Evolutionary conservation across 2,329 filamentous ascomycete species (phyloP), one percentile per base, ranked within the genome.

Genomic region (Sporothrix schenckii): DNA sequence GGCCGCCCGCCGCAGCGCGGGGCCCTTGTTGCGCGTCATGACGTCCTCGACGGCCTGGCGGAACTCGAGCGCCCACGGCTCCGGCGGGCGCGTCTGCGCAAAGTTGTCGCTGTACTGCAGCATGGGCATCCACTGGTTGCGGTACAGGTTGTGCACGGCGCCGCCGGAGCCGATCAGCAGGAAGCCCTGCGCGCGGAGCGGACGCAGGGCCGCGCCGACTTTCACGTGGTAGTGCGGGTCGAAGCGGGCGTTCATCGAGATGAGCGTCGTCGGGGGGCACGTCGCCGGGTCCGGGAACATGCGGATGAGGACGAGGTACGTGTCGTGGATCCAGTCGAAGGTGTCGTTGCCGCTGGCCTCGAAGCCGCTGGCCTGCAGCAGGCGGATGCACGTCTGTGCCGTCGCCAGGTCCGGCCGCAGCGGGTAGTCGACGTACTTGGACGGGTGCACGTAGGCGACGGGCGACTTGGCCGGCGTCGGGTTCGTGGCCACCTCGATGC

Each of bases 261-360:
- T 72, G 53, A 90, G 81, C 2, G 87, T 89, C 0, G 89, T 90
- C 0, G 89, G 89, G 1, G 89, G 89, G 74, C 87, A 90, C 14
- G 54, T 58, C 4, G n/a, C 80, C 81, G 54, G 54, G 1, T 76
- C 73, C 0, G 89, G 89, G 73, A 91, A 91, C 89, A 92, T 91
- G 69, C 88, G 83, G 76, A 91, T 89, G 10, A 91, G 80, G 70
- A 91, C 85, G 3, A 91, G 83, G 75, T 88, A 91, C 0, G 87
- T 90, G 77, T 92, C 89, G 80, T 92, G 89, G 76, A 91, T 91
- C 89, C 89, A 91, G 75, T 91, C 86, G 73, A 91, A 91, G 0
- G 76, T 81, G 0, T 81, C 74, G 75, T 91, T 88, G 1, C 77
- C 79, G 4, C 78, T 76, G 1, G 83, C 86, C 47, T 86, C 80